These are phyloP conservation scores for Amniculicola lignicola DNA, from an alignment of 495 filamentous ascomycete species.

Conservation along the genomic window DNA sequence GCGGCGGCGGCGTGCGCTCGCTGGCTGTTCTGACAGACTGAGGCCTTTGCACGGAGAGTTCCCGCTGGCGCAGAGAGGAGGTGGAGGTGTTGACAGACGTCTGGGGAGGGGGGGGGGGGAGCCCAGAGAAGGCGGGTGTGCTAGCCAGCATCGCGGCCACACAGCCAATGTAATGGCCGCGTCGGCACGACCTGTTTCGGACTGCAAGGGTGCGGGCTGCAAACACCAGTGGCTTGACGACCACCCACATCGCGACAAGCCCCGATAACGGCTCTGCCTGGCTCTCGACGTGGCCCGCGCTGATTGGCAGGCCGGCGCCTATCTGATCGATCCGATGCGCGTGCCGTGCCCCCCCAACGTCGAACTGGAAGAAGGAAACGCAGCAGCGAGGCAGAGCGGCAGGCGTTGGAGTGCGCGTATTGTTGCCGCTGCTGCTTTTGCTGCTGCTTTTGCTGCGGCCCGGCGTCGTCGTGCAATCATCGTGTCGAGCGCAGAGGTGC, in stretches of 20 bases:
- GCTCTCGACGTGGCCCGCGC: conserved; percentile 28
- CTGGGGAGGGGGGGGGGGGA: too few species aligned
- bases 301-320: conserved; percentile 27
- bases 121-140: conserved; percentile 10
- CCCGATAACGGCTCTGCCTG: conserved; percentile 34
- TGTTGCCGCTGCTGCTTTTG: too few species aligned
- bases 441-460: too few species aligned
- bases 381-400: too few species aligned
- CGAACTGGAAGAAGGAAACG: conserved; percentile 1
- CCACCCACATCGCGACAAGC: neutral
- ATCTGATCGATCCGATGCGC: conserved; percentile 26
- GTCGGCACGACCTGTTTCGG: conserved; percentile 25
- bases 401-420: too few species aligned
- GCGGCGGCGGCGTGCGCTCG: neutral
- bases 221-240: conserved; percentile 29
- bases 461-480: neutral
- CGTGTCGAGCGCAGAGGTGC: neutral
- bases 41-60: too few species aligned
- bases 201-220: conserved; percentile 33
- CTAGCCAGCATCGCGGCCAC: too few species aligned
- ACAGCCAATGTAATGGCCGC: too few species aligned
- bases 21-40: neutral
- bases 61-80: too few species aligned
- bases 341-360: conserved; percentile 11
- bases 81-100: too few species aligned